A percentile compares a stretch with the other conserved stretches of the same genome.
phyloP scores from a whole-genome alignment of 345 rosid genomes.

The Passiflora organensis region DNA sequence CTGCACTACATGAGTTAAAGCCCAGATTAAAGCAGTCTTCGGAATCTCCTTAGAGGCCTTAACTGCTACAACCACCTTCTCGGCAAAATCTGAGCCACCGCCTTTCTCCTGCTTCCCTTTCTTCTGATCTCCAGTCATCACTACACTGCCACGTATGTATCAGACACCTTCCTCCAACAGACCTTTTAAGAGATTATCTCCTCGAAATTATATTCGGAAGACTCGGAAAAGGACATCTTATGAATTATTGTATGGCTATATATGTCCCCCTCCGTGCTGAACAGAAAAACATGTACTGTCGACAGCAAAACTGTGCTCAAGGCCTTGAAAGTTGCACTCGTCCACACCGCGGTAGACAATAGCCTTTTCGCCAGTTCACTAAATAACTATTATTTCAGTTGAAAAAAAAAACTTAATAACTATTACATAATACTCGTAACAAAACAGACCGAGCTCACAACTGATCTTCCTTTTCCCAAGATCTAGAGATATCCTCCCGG shows the following conservation, averaged over 20 bases:
- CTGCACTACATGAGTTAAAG: slow-evolving; percentile 93
- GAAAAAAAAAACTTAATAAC: slow-evolving; percentile 27
- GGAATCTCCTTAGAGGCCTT: slow-evolving; percentile 96
- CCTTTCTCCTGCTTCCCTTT: slow-evolving; percentile 51
- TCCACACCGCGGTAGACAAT: no score
- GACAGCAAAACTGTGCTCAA: slow-evolving; percentile 27
- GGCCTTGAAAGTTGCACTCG: slow-evolving; percentile 26
- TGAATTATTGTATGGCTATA: slow-evolving; percentile 36
- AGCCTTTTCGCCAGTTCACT: no score
- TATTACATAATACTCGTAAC: slow-evolving; percentile 11
- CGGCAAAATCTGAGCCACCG: slow-evolving; percentile 39
- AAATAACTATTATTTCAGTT: no score
- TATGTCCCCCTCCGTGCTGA: slow-evolving; percentile 40
- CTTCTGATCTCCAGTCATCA: slow-evolving; percentile 57
- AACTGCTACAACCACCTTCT: slow-evolving; percentile 88
- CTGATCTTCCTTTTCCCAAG: slow-evolving; percentile 16
- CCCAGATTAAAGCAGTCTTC: slow-evolving; percentile 89
- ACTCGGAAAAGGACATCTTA: slow-evolving; percentile 13
- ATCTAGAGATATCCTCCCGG: slow-evolving; percentile 25
- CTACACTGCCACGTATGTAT: slow-evolving; percentile 5
- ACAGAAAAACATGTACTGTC: slow-evolving; percentile 32
- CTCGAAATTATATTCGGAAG: no score
- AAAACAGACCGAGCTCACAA: slow-evolving; percentile 2
- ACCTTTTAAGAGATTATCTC: no score
- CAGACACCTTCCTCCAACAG: slow-evolving; percentile 11